These are phyloP conservation scores for Exophiala sp. DNA, from an alignment of 2,329 filamentous ascomycete species.

Conservation along the genomic window DNA sequence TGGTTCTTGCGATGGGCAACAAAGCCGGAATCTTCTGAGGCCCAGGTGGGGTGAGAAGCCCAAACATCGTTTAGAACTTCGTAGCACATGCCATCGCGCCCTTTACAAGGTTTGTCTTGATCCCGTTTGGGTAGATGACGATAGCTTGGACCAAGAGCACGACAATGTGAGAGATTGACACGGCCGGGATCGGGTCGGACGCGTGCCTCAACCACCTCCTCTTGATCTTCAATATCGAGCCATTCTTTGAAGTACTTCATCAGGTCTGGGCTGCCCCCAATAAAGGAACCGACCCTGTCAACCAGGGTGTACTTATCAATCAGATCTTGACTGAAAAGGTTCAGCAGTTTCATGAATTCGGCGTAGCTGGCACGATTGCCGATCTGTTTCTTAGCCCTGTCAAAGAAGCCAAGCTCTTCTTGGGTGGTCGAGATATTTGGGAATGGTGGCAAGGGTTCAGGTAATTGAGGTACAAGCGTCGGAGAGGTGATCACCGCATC, in stretches of 20 bases:
- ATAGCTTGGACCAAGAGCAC: slow-evolving; percentile 93
- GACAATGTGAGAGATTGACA: slow-evolving; percentile 92
- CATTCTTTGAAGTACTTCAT: slow-evolving; percentile 84
- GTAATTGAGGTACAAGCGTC: slow-evolving; percentile 81
- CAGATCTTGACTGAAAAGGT: slow-evolving; percentile 87
- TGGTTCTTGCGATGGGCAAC: slow-evolving; percentile 96
- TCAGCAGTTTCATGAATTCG: slow-evolving; percentile 96
- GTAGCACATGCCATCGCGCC: slow-evolving; percentile 89
- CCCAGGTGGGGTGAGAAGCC: slow-evolving; percentile 98
- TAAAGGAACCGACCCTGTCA: slow-evolving; percentile 78
- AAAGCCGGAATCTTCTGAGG: slow-evolving; percentile 95
- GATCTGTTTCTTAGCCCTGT: slow-evolving; percentile 93
- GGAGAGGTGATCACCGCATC: slow-evolving; percentile 65
- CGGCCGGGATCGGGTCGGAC: slow-evolving; percentile 72
- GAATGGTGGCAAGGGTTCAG: slow-evolving; percentile 78
- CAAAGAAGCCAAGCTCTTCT: slow-evolving; percentile 91
- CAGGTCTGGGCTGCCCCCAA: slow-evolving; percentile 84
- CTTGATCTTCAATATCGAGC: slow-evolving; percentile 71
- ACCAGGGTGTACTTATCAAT: slow-evolving; percentile 82
- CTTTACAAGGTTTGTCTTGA: slow-evolving; percentile 85
- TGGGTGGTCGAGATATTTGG: slow-evolving; percentile 68
- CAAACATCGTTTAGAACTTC: slow-evolving; percentile 95
- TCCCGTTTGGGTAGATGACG: slow-evolving; percentile 86
- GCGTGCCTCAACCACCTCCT: slow-evolving; percentile 74
- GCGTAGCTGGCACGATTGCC: slow-evolving; percentile 88